A percentile compares a stretch with the other conserved stretches of the same genome.
Conservation (phyloP, 2,329 filamentous ascomycete species). For the Phaeosphaeriaceae sp. region DNA sequence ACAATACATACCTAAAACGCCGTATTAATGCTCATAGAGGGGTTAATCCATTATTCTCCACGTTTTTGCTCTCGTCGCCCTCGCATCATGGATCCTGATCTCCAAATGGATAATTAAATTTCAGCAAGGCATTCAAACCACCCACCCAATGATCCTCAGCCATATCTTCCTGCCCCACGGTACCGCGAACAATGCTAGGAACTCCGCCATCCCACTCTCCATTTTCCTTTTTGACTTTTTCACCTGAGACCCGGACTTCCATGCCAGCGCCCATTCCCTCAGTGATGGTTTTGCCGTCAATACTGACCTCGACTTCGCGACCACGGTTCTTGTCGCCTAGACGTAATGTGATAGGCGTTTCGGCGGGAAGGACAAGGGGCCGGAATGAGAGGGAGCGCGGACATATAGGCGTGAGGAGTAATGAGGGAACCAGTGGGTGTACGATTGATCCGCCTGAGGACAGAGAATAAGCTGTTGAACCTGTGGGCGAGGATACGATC, state of each 20-base stretch:
- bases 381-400: slow-evolving; percentile 90
- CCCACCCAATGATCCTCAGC: slow-evolving; percentile 95
- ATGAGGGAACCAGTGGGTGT: slow-evolving; percentile 85
- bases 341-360: slow-evolving; percentile 81
- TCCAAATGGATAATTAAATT: slow-evolving; percentile 98
- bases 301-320: slow-evolving; percentile 57
- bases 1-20: no score
- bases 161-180: slow-evolving; percentile 47
- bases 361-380: slow-evolving; percentile 85
- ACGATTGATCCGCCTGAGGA: slow-evolving; percentile 92
- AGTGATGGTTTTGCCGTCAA: slow-evolving; percentile 55
- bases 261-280: slow-evolving; percentile 55
- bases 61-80: background rate
- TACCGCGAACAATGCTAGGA: slow-evolving; percentile 82
- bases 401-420: slow-evolving; percentile 93
- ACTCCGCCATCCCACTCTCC: slow-evolving; percentile 77
- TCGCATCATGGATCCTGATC: slow-evolving; percentile 46
- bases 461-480: slow-evolving; percentile 94
- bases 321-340: slow-evolving; percentile 69
- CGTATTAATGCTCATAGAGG: no score
- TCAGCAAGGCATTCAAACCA: slow-evolving; percentile 87
- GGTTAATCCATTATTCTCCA: no score
- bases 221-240: slow-evolving; percentile 63
- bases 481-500: slow-evolving; percentile 90
- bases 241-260: slow-evolving; percentile 88